Evolutionary conservation across 2,329 filamentous ascomycete species (phyloP).

Genomic region (Paramyrothecium sp.): DNA sequence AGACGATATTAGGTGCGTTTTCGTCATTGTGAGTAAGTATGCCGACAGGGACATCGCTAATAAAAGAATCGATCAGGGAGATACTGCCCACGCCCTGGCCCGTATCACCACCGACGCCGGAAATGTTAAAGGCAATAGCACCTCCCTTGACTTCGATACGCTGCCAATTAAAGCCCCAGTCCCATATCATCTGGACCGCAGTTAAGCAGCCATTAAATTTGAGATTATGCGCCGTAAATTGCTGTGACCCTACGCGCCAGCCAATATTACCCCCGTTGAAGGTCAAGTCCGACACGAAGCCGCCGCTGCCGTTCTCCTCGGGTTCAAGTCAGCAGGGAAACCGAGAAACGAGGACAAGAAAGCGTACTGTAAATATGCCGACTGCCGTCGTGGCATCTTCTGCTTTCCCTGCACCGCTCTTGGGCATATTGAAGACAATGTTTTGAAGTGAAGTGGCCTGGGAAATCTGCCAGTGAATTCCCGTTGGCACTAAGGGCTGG

Average conservation of each 20-base stretch:
- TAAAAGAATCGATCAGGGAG: slow-evolving; percentile 30
- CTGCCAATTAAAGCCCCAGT: slow-evolving; percentile 63
- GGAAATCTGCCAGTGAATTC: not conserved
- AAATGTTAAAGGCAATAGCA: slow-evolving; percentile 41
- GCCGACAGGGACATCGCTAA: not conserved
- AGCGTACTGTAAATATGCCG: slow-evolving; percentile 60
- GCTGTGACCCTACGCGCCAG: slow-evolving; percentile 59
- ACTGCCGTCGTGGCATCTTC: too few relatives aligned
- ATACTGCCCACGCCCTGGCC: slow-evolving; percentile 61
- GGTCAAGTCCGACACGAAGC: not conserved
- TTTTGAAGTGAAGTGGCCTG: not conserved
- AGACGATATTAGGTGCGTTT: not conserved
- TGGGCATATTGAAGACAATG: not conserved
- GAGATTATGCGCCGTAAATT: slow-evolving; percentile 63
- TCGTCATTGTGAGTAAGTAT: not conserved
- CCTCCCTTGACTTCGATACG: slow-evolving; percentile 33
- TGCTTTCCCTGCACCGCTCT: too few relatives aligned
- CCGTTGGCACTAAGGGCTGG: not conserved
- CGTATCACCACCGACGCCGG: slow-evolving; percentile 45
- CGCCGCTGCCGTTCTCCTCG: slow-evolving; percentile 57
- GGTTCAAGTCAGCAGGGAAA: too few relatives aligned
- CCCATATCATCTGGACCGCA: slow-evolving; percentile 62
- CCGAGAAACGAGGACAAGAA: too few relatives aligned
- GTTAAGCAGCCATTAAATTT: slow-evolving; percentile 54
- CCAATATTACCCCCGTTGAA: slow-evolving; percentile 53